These are phyloP conservation scores for Linum trigynum DNA, from an alignment of 345 rosid species.

Conservation along the genomic window DNA sequence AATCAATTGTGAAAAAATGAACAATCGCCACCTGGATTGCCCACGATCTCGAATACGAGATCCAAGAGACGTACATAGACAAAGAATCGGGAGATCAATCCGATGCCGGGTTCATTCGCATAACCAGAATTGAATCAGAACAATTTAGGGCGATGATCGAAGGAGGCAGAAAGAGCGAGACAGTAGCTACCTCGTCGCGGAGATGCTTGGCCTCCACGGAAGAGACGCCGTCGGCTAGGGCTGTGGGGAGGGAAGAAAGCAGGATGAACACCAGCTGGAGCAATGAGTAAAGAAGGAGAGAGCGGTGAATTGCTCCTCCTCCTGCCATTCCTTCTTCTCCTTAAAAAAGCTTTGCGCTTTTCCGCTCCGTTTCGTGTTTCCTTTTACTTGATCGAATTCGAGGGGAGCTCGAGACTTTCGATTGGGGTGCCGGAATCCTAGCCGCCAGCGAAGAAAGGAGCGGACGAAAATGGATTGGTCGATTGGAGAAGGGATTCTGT, in stretches of 20 bases:
- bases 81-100: background rate
- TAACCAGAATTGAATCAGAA: background rate
- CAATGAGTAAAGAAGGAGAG: background rate
- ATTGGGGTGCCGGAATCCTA: background rate
- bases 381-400: background rate
- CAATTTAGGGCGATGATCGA: background rate
- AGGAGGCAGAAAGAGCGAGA: constrained; percentile 1
- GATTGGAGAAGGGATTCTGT: background rate
- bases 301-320: background rate
- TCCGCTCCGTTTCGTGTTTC: background rate
- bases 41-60: background rate
- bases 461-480: background rate
- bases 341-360: background rate
- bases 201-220: constrained; percentile 66
- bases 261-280: background rate
- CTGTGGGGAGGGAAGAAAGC: constrained; percentile 13
- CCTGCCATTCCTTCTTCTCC: background rate
- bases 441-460: background rate
- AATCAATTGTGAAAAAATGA: too few relatives aligned
- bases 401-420: background rate
- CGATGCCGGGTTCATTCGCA: background rate
- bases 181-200: constrained; percentile 71
- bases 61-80: background rate
- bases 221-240: constrained; percentile 59
- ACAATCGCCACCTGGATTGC: background rate